Evolutionary conservation across 768 basidiomycete genomes (phyloP), one percentile per base, ranked within the genome.

Genomic region (Royoungia palumana): DNA sequence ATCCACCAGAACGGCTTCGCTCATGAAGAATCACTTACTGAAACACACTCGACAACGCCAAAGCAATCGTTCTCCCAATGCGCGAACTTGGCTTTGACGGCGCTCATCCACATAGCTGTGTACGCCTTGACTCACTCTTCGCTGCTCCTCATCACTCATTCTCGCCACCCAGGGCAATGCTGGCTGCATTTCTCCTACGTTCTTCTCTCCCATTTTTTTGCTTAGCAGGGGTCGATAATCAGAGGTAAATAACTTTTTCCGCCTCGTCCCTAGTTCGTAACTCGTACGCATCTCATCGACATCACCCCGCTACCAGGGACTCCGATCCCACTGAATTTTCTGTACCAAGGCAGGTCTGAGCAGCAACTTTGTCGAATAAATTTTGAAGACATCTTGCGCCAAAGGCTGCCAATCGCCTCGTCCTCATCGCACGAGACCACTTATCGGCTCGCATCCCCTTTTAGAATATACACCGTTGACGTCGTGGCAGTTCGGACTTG

Each of bases 1-100:
- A 94, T 97, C 41, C 89, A 98, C 67, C 89, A 95, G 66, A 83
- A 85, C 53, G 94, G 94, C 12, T 98, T 93, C 70, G 80, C 84
- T 2, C 68, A 70, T 7, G 79, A 86, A 0, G 93, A 96, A 65
- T 80, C 24, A 83, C 97, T 41, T 92, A 87, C 70, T 82, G 83
- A 58, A 89, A 95, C 66, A 83, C 94, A 4, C 74, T 95, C 52
- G 94, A 97, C 55, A 89, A 85, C 6, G 93, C 89, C 0, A 89
- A 94, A 57, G 85, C 85, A 6, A 78, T 96, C 57, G 79, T 95
- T 27, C 73, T 84, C 34, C 91, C 89, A 27, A 87, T 95, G 83
- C 78, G 87, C 52, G 91, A 91, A 72, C 80, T 92, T 47, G 85
- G 85, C 30, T 73, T 92, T 19, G 89, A 94, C 54, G 90, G 87